Conservation (phyloP, 192 early-diverging fungal species). For the Spinellus fusiger region DNA sequence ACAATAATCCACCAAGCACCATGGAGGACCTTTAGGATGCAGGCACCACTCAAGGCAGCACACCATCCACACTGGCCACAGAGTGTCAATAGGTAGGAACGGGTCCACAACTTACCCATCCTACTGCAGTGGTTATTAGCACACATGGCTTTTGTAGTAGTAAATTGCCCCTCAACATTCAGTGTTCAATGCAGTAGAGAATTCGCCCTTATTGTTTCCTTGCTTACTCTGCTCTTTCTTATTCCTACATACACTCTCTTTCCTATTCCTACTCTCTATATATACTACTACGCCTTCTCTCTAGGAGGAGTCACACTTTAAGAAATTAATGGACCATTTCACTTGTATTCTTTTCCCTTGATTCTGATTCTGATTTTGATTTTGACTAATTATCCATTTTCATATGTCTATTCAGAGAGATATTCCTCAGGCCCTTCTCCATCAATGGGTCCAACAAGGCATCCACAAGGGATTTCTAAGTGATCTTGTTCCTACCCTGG, state of each 20-base stretch:
- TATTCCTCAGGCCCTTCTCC: no score
- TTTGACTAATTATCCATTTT: no score
- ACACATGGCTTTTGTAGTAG: neutral
- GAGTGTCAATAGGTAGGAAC: neutral
- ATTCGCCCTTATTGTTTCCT: neutral
- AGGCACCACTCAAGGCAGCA: slow-evolving; percentile 10
- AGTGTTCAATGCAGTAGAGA: neutral
- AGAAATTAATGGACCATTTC: neutral
- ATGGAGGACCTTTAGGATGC: slow-evolving; percentile 9
- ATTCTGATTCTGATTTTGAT: no score
- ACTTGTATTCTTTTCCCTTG: no score
- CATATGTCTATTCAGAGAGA: no score
- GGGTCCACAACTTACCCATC: neutral
- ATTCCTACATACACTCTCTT: neutral
- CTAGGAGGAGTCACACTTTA: neutral
- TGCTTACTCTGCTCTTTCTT: no score
- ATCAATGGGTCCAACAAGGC: no score
- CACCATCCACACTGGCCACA: neutral
- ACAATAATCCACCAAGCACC: slow-evolving; percentile 22
- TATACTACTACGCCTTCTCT: neutral
- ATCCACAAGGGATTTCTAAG: neutral
- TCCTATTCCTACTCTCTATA: neutral
- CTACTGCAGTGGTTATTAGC: neutral
- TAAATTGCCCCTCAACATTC: neutral
- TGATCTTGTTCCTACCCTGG: neutral